These are phyloP conservation scores for Starmerella apis DNA, from an alignment of 805 yeast species.

Conservation along the genomic window DNA sequence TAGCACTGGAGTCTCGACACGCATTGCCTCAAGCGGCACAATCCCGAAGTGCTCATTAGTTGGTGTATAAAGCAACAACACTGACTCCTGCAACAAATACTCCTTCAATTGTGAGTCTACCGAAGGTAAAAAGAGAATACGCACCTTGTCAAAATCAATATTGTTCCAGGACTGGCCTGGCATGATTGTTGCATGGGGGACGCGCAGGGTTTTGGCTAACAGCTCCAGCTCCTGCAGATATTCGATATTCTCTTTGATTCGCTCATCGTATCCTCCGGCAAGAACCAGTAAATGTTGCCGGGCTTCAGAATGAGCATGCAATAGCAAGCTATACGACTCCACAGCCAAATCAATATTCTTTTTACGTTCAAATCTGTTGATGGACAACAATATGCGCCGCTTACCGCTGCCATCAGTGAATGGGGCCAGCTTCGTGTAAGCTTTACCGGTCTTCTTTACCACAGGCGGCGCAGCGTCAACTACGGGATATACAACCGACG, in stretches of 20 bases:
- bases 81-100: conserved; percentile 46
- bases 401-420: conserved; percentile 2
- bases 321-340: conserved; percentile 46
- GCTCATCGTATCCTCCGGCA: conserved; percentile 84
- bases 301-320: conserved; percentile 30
- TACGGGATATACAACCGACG: conserved; percentile 66
- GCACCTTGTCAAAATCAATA: conserved; percentile 27
- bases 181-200: conserved; percentile 39
- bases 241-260: conserved; percentile 64
- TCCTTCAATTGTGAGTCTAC: conserved; percentile 57
- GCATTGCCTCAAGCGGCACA: conserved; percentile 94
- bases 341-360: conserved; percentile 76
- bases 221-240: conserved; percentile 52
- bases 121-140: conserved; percentile 71
- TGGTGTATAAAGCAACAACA: conserved; percentile 75
- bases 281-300: conserved; percentile 42
- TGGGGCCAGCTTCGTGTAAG: conserved; percentile 11
- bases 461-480: conserved; percentile 40
- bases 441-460: neutral
- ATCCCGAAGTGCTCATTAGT: conserved; percentile 91
- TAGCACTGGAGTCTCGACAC: conserved; percentile 66
- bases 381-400: conserved; percentile 44
- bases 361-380: conserved; percentile 82
- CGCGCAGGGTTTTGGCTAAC: conserved; percentile 38
- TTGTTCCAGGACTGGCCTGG: conserved; percentile 23